Evolutionary conservation across 2,329 filamentous ascomycete genomes (phyloP).

Genomic region (Sporothrix globosa): DNA sequence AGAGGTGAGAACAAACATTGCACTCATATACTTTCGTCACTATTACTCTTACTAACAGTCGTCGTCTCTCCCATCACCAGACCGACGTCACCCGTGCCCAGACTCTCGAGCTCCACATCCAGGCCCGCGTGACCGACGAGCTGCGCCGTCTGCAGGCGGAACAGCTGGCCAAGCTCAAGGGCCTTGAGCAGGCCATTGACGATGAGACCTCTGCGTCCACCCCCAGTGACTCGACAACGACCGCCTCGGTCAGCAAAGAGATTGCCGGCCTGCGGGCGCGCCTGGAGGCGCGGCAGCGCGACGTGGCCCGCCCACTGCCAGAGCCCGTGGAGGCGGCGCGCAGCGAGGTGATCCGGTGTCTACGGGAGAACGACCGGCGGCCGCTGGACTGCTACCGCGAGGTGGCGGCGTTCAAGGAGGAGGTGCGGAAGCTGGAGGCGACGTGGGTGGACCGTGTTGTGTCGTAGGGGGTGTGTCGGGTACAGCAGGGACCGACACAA

Average conservation of each 20-base stretch:
- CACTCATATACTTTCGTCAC: neutral
- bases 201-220: neutral
- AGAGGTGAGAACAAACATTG: slow-evolving; percentile 65
- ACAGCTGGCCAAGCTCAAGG: slow-evolving; percentile 69
- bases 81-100: slow-evolving; percentile 86
- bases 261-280: slow-evolving; percentile 61
- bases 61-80: slow-evolving; percentile 51
- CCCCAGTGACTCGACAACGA: slow-evolving; percentile 17
- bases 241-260: slow-evolving; percentile 58
- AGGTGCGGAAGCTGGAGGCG: slow-evolving; percentile 84
- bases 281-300: slow-evolving; percentile 65
- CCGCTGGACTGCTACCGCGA: slow-evolving; percentile 94
- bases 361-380: slow-evolving; percentile 80
- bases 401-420: slow-evolving; percentile 85
- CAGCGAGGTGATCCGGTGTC: slow-evolving; percentile 74
- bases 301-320: slow-evolving; percentile 66
- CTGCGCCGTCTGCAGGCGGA: slow-evolving; percentile 76
- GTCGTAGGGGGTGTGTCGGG: slow-evolving; percentile 41
- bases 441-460: slow-evolving; percentile 85
- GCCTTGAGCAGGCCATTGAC: slow-evolving; percentile 45
- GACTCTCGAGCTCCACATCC: slow-evolving; percentile 82
- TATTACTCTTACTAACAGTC: neutral
- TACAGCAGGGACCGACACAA: neutral
- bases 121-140: slow-evolving; percentile 82
- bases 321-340: slow-evolving; percentile 74